Base-by-base conservation (phyloP, 306 rosid genomes). In the Castanea sativa region DNA sequence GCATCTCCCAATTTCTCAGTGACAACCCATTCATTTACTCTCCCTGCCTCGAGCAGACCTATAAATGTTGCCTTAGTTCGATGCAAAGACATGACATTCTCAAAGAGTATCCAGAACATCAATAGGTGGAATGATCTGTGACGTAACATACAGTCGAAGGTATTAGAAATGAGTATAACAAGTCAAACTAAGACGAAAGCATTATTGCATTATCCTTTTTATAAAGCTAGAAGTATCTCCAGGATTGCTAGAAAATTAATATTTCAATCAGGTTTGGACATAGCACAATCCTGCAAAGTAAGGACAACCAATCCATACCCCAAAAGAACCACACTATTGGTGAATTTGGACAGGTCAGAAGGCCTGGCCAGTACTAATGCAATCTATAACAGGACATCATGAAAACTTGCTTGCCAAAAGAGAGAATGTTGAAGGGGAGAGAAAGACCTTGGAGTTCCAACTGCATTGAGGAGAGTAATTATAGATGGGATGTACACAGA, bases 1-100 rank as follows among this genome's bases (percentile, higher is more conserved):
- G 94, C 92, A 81, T 92, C 97, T 59, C 99, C 99, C 69, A 92
- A 75, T 92, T 94, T 94, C 89, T 91, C 97, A 2, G 97, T 94
- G 79, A 94, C 97, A 12, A 94, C 93, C 97, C 97, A 94, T 82
- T 94, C 97, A 79, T 92, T 92, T 38, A 87, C 97, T 76, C 92
- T 87, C 72, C 97, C 95, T 41, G 89, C 87, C 82, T 94, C 99
- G 21, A 94, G 65, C 86, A 92, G 83, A 74, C 99, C 99, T 64
- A 89, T 91, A 59, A 94, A 15, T 56, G 99, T 91, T 41, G 99
- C 99, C 85, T 85, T 94, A 1, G 97, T 92, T 68, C 97, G 93
- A 83, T 92, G 99, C 84, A 92, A 82, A 49, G 99, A 92, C 99
- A 92, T 94, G 69, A 94, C 97, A 69, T 94, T 94, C 85, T 94